phyloP scores from a whole-genome alignment of 805 yeast species.

The Blastobotrys attinorum region DNA sequence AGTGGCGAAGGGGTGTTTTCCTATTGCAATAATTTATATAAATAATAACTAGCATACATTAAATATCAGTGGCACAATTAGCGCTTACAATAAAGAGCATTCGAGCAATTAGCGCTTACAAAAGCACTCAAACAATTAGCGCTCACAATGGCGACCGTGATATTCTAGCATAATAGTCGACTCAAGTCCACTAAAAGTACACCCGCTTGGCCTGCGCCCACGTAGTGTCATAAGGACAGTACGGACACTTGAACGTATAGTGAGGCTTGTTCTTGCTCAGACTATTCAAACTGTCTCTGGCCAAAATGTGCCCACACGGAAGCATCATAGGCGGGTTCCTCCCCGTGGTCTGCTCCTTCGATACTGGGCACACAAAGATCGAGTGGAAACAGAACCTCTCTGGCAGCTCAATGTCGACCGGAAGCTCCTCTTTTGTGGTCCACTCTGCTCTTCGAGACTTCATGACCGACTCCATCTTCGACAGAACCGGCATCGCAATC shows the following conservation, averaged over 20 bases:
- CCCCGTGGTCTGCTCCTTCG: conserved; percentile 56
- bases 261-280: conserved; percentile 36
- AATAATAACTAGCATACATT: conserved; percentile 1
- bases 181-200: too few species aligned
- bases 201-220: conserved; percentile 38
- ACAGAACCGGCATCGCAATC: conserved; percentile 44
- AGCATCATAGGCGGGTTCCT: conserved; percentile 53
- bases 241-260: conserved; percentile 58
- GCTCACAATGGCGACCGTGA: too few species aligned
- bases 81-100: too few species aligned
- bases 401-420: conserved; percentile 55
- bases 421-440: conserved; percentile 52
- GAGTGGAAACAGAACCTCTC: conserved; percentile 48
- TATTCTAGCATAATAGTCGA: too few species aligned
- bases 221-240: conserved; percentile 49
- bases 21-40: neutral
- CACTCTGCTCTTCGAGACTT: conserved; percentile 38
- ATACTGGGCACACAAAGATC: conserved; percentile 63
- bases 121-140: too few species aligned
- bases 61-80: too few species aligned
- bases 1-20: neutral
- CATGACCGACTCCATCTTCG: conserved; percentile 41
- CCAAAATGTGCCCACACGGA: conserved; percentile 58
- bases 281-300: conserved; percentile 44
- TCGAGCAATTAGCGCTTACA: too few species aligned